These are phyloP conservation scores for Torulaspora maleeae DNA, from an alignment of 805 yeast species.

Conservation along the genomic window DNA sequence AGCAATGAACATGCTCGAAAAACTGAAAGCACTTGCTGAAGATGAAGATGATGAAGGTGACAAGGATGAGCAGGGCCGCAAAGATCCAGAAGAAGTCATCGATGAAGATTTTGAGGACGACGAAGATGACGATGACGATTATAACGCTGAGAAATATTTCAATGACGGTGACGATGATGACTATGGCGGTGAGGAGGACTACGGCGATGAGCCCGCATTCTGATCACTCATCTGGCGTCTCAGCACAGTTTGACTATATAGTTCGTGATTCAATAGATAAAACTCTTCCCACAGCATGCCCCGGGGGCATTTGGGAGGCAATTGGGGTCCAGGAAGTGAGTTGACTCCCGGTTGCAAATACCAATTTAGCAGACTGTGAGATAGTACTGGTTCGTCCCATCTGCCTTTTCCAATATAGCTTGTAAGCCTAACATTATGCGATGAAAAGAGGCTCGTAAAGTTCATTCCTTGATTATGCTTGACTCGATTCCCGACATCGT, in stretches of 20 bases:
- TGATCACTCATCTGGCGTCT: constrained; percentile 23
- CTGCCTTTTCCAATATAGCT: constrained; percentile 23
- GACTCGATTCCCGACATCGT: constrained; percentile 5
- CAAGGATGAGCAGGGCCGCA: constrained; percentile 18
- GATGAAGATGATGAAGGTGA: constrained; percentile 43
- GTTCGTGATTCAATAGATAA: constrained; percentile 13
- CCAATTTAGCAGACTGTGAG: constrained; percentile 10
- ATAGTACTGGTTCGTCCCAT: constrained; percentile 11
- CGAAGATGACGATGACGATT: constrained; percentile 57
- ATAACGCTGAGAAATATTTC: constrained; percentile 59
- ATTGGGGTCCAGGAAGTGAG: constrained; percentile 14
- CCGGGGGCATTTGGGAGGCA: constrained; percentile 25
- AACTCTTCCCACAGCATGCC: constrained; percentile 26
- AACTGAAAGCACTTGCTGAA: constrained; percentile 46
- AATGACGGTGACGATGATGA: constrained; percentile 56
- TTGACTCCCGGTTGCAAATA: constrained; percentile 14
- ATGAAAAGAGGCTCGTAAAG: constrained; percentile 10
- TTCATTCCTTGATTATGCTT: constrained; percentile 9
- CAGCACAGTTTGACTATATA: constrained; percentile 10
- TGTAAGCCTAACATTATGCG: constrained; percentile 14
- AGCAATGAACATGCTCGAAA: constrained; percentile 42
- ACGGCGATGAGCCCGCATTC: constrained; percentile 59
- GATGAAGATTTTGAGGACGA: constrained; percentile 58
- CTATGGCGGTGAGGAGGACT: constrained; percentile 46
- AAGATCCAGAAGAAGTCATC: constrained; percentile 33